A percentile compares a stretch with the other conserved stretches of the same genome.
Conservation (phyloP, 306 rosid genomes). For the Cucurbita argyrosperma region DNA sequence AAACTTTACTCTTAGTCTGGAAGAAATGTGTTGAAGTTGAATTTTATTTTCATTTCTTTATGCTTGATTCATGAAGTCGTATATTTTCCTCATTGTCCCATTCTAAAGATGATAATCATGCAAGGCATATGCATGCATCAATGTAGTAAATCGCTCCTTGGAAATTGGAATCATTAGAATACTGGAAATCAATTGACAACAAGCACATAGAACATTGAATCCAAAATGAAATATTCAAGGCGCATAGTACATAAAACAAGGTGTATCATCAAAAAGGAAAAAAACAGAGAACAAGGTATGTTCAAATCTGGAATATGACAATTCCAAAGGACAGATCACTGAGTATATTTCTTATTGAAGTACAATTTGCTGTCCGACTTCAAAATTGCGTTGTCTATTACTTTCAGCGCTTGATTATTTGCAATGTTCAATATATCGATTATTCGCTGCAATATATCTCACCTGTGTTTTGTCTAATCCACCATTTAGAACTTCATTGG, state of each 20-base stretch:
- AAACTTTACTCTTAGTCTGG: background rate
- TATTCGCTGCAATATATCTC: background rate
- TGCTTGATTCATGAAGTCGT: background rate
- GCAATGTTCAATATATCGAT: background rate
- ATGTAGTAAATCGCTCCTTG: background rate
- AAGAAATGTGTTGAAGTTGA: background rate
- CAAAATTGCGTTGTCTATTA: background rate
- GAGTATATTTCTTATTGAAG: background rate
- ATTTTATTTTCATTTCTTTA: background rate
- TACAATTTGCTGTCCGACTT: background rate
- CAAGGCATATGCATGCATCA: background rate
- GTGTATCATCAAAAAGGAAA: background rate
- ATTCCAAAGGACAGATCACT: background rate
- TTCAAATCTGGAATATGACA: background rate
- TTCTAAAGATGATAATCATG: background rate
- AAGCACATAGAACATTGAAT: background rate
- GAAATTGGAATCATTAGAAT: constrained; percentile 1
- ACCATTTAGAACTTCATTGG: constrained; percentile 65
- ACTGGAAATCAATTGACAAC: background rate
- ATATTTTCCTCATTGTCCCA: background rate
- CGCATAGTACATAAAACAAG: background rate
- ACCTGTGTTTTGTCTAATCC: constrained; percentile 2
- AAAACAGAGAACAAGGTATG: background rate
- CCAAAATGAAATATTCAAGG: background rate
- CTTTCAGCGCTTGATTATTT: background rate